Evolutionary conservation across 1,284 basidiomycete species (phyloP).

Genomic region (Ustilago xerochloae): DNA sequence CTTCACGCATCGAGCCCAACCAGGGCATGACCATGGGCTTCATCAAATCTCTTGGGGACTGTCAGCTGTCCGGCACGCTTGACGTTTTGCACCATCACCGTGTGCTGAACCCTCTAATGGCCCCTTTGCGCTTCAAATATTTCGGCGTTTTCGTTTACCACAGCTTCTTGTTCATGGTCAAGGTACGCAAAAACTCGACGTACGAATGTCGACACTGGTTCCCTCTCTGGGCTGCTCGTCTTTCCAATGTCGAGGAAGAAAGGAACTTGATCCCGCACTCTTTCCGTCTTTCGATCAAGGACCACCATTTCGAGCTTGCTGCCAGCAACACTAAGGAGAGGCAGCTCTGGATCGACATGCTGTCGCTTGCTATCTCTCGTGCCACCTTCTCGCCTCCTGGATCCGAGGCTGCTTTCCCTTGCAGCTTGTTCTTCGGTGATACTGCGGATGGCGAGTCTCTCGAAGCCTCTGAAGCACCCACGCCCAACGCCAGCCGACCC

Average conservation of each 20-base stretch:
- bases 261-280: constrained; percentile 54
- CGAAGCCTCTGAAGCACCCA: constrained; percentile 39
- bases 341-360: constrained; percentile 58
- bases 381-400: constrained; percentile 45
- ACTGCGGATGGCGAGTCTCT: constrained; percentile 19
- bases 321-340: constrained; percentile 60
- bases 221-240: constrained; percentile 58
- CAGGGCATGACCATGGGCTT: constrained; percentile 46
- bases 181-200: constrained; percentile 61
- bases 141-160: constrained; percentile 62
- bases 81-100: constrained; percentile 65
- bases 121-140: constrained; percentile 65
- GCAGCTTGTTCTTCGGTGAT: constrained; percentile 52
- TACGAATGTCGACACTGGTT: constrained; percentile 66
- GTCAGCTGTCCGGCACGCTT: constrained; percentile 61
- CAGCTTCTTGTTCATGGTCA: constrained; percentile 61
- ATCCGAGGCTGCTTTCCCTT: constrained; percentile 51
- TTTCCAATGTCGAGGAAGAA: constrained; percentile 49
- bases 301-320: constrained; percentile 66
- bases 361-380: constrained; percentile 51
- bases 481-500: constrained; percentile 41
- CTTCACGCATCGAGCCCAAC: constrained; percentile 58
- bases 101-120: constrained; percentile 50
- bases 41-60: constrained; percentile 57
- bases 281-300: constrained; percentile 59